Evolutionary conservation across 225 moss, liverwort and hornwort genomes (phyloP).

Genomic region (Thuidium tamariscinum): DNA sequence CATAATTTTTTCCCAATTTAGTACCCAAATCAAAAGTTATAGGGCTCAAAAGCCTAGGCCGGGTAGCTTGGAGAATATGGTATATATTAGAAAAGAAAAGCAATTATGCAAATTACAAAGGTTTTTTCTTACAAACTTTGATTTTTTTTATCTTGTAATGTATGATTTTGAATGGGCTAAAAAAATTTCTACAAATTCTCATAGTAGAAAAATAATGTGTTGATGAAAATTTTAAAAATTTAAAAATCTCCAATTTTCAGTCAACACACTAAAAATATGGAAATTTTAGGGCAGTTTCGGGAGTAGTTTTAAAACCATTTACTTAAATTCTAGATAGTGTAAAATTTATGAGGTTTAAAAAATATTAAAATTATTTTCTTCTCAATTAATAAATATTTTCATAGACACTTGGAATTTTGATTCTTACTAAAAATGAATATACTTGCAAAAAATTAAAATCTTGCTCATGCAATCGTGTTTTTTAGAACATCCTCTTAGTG

Average conservation of each 20-base stretch:
- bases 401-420: accelerated
- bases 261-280: not conserved
- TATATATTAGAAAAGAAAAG: not conserved
- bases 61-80: not conserved
- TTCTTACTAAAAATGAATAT: not conserved
- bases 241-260: not conserved
- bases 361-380: accelerated
- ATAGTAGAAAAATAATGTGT: accelerated
- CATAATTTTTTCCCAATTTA: accelerated
- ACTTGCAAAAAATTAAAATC: not conserved
- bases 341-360: no score
- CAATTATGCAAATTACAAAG: not conserved
- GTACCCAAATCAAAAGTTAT: no score
- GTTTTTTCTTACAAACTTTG: not conserved
- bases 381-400: not conserved
- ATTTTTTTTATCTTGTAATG: not conserved
- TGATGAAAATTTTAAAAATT: not conserved
- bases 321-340: not conserved
- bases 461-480: accelerated
- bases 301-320: not conserved
- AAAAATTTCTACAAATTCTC: accelerated
- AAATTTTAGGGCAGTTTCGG: not conserved
- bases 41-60: not conserved
- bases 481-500: accelerated
- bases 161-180: not conserved